Evolutionary conservation across 805 yeast species (phyloP), one percentile per base, ranked within the genome.

Genomic region (Kockiozyma suomiensis): DNA sequence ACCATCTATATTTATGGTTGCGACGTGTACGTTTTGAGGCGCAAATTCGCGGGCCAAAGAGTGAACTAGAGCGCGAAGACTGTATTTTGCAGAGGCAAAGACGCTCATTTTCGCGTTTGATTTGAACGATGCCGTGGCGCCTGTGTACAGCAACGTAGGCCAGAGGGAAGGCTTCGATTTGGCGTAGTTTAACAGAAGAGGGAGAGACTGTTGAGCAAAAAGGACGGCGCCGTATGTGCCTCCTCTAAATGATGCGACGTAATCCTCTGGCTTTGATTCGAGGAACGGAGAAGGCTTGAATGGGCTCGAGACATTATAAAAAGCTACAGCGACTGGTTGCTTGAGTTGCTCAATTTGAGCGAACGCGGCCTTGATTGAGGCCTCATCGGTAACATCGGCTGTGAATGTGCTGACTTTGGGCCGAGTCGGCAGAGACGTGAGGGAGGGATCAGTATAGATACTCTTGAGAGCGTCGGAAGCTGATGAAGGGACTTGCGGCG

Each of bases 61-160:
- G 25, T 54, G 60, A 3, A 53, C 32, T n/a, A 62, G 49, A 4
- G 58, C 65, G 13, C 65, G 59, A 26, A 59, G 57, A 2, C 54
- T 60, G 50, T 35, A 59, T 30, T 62, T 62, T 12, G 55, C 65
- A 17, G 60, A 15, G 12, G 65, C 32, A 43, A 62, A 62, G 25
- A 43, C 49, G 21, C 53, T 33, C 60, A 59, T 60, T 26, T 50
- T 51, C 6, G 65, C 61, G 33, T 59, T 62, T 8, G 65, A 53
- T 35, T 62, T 62, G 42, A 23, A 59, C 4, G 60, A 53, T n/a
- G 65, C 65, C 4, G 65, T 62, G 12, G 65, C 65, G n/a, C 65
- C 65, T 12, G 65, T 62, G 37, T 45, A 62, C 15, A 62, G 28
- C 35, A 62, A 45, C 13, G 65, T 41, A 3, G 65, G 65, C 35